phyloP scores from a whole-genome alignment of 2,329 filamentous ascomycete genomes.

The Mycosphaerella sp. region DNA sequence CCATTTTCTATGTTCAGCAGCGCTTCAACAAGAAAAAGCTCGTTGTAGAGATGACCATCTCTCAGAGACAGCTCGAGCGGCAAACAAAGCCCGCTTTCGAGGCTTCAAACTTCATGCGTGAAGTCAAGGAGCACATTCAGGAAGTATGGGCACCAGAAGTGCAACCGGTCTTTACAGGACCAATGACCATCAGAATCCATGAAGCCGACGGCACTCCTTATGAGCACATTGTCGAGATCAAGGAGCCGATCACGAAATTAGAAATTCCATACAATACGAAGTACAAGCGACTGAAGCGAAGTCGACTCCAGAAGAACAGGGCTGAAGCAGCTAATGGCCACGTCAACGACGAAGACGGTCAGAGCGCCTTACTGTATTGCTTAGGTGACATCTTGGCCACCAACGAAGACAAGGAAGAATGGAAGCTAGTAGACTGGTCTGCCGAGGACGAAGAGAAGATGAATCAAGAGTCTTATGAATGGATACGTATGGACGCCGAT shows the following conservation, averaged over 20 bases:
- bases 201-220: slow-evolving; percentile 98
- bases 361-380: slow-evolving; percentile 83
- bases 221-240: slow-evolving; percentile 95
- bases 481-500: slow-evolving; percentile 96
- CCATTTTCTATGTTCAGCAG: slow-evolving; percentile 77
- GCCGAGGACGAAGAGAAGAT: slow-evolving; percentile 82
- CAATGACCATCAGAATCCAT: slow-evolving; percentile 96
- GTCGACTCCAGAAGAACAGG: slow-evolving; percentile 73
- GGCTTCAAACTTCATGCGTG: slow-evolving; percentile 71
- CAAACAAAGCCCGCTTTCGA: slow-evolving; percentile 54
- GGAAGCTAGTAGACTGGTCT: slow-evolving; percentile 84
- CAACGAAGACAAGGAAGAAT: slow-evolving; percentile 73
- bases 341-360: slow-evolving; percentile 46
- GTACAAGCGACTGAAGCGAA: slow-evolving; percentile 93
- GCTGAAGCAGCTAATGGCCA: slow-evolving; percentile 57
- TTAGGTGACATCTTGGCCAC: slow-evolving; percentile 83
- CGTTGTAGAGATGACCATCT: slow-evolving; percentile 84
- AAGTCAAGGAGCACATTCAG: slow-evolving; percentile 73
- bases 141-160: slow-evolving; percentile 57
- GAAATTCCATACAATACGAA: slow-evolving; percentile 99
- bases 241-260: slow-evolving; percentile 75
- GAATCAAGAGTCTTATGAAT: slow-evolving; percentile 95
- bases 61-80: slow-evolving; percentile 62
- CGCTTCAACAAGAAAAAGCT: slow-evolving; percentile 97
- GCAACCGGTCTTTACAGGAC: slow-evolving; percentile 74